These are phyloP conservation scores for Penicillium rolfsii DNA, from an alignment of 2,329 filamentous ascomycete species.

Conservation along the genomic window DNA sequence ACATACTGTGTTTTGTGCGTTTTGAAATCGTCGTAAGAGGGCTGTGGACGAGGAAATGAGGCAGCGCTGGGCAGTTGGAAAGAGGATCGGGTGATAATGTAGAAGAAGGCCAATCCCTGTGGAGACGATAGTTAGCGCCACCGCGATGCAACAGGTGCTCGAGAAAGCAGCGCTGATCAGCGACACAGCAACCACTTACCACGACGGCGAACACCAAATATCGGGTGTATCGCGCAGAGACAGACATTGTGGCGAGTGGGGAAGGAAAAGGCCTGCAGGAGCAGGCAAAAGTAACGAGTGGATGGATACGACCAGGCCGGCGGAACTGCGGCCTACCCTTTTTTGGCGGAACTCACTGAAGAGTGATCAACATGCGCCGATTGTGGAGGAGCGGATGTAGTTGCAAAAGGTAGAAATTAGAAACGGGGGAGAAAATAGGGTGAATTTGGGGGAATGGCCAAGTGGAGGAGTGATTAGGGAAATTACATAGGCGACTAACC, in stretches of 20 bases:
- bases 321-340: slow-evolving; percentile 1
- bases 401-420: slow-evolving; percentile 1
- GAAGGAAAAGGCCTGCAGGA: slow-evolving; percentile 7
- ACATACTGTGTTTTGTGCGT: slow-evolving; percentile 31
- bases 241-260: slow-evolving; percentile 24
- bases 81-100: slow-evolving; percentile 74
- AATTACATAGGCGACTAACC: slow-evolving; percentile 10
- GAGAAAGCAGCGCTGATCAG: not conserved
- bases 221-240: slow-evolving; percentile 51
- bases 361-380: slow-evolving; percentile 9
- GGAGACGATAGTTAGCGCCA: not conserved
- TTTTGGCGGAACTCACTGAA: slow-evolving; percentile 16
- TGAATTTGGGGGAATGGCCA: not conserved
- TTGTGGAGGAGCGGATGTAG: not conserved
- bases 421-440: not conserved
- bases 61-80: slow-evolving; percentile 40
- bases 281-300: slow-evolving; percentile 15
- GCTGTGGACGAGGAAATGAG: slow-evolving; percentile 16
- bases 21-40: slow-evolving; percentile 30
- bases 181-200: slow-evolving; percentile 58
- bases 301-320: slow-evolving; percentile 16
- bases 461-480: slow-evolving; percentile 7
- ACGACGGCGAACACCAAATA: slow-evolving; percentile 80
- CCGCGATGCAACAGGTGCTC: not conserved
- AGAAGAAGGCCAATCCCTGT: slow-evolving; percentile 71